Conservation (phyloP, 345 rosid species). For the Lepidium sativum region DNA sequence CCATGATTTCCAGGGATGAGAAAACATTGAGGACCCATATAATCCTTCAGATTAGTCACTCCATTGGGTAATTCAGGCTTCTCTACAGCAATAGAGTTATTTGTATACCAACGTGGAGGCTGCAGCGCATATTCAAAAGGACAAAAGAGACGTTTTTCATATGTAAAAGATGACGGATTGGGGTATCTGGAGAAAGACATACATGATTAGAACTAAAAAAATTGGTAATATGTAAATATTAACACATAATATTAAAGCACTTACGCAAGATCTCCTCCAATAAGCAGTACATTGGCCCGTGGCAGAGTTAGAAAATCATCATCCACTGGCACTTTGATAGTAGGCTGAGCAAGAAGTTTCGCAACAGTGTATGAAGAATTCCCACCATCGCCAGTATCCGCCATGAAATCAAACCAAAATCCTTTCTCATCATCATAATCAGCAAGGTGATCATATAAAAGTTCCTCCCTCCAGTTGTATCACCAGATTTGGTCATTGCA, state of each 20-base stretch:
- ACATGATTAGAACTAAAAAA: background rate
- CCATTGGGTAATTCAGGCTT: conserved; percentile 85
- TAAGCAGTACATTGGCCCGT: conserved; percentile 69
- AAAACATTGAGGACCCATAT: conserved; percentile 92
- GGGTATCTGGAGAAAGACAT: conserved; percentile 60
- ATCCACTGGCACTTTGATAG: conserved; percentile 30
- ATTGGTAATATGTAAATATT: conserved; percentile 4
- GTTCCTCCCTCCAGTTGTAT: conserved; percentile 46
- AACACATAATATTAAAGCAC: conserved; percentile 27
- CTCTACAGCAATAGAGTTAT: conserved; percentile 62
- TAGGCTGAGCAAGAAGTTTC: conserved; percentile 87
- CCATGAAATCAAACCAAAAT: conserved; percentile 99
- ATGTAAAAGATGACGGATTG: conserved; percentile 86
- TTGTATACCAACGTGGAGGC: conserved; percentile 81
- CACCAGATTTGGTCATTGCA: conserved; percentile 62
- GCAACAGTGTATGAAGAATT: conserved; percentile 87
- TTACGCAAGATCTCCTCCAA: conserved; percentile 99
- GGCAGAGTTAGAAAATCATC: conserved; percentile 44
- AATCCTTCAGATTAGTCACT: conserved; percentile 61
- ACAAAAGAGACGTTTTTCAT: conserved; percentile 78
- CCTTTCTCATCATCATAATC: conserved; percentile 42
- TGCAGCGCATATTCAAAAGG: conserved; percentile 97
- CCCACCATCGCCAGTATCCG: conserved; percentile 99
- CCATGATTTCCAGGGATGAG: conserved; percentile 98
- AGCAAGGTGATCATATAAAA: conserved; percentile 70